Conservation (phyloP, 148 eudicot species). For the Oxyria digyna region DNA sequence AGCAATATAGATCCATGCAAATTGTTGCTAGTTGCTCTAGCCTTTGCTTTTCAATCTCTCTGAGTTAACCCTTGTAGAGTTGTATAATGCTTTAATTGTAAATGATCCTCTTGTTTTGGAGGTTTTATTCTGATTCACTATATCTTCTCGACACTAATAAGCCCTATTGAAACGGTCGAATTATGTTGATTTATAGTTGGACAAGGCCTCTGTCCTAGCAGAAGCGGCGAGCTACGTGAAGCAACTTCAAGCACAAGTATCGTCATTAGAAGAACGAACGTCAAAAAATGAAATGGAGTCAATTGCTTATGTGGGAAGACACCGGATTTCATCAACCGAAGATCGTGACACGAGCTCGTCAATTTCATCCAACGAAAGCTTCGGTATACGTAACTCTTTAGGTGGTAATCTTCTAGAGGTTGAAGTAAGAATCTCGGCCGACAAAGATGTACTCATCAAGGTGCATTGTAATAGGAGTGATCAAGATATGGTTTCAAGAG, state of each 20-base stretch:
- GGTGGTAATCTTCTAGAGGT: slow-evolving; percentile 19
- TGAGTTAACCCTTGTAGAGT: too few species aligned
- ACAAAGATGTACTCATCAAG: slow-evolving; percentile 22
- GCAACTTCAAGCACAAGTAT: slow-evolving; percentile 26
- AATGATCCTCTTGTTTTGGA: too few species aligned
- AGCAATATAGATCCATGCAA: too few species aligned
- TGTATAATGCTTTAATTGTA: too few species aligned
- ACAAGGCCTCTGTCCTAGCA: slow-evolving; percentile 30
- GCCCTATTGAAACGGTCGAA: too few species aligned
- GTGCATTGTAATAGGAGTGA: slow-evolving; percentile 24
- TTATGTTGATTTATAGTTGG: slow-evolving; percentile 19
- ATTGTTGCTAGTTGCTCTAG: too few species aligned
- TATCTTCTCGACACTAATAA: too few species aligned
- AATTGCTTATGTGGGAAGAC: slow-evolving; percentile 12
- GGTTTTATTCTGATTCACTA: too few species aligned
- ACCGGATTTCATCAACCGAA: background rate
- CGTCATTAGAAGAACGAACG: slow-evolving; percentile 19
- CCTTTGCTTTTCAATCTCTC: too few species aligned
- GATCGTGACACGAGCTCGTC: background rate
- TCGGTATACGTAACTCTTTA: background rate
- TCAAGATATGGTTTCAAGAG: slow-evolving; percentile 8
- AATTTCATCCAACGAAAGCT: background rate
- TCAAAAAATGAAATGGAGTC: slow-evolving; percentile 5
- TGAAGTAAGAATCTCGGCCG: slow-evolving; percentile 22
- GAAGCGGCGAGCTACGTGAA: slow-evolving; percentile 25